Base-by-base conservation (phyloP, 371 early-diverging fungal species). In the Paraphysoderma sedebokerense region DNA sequence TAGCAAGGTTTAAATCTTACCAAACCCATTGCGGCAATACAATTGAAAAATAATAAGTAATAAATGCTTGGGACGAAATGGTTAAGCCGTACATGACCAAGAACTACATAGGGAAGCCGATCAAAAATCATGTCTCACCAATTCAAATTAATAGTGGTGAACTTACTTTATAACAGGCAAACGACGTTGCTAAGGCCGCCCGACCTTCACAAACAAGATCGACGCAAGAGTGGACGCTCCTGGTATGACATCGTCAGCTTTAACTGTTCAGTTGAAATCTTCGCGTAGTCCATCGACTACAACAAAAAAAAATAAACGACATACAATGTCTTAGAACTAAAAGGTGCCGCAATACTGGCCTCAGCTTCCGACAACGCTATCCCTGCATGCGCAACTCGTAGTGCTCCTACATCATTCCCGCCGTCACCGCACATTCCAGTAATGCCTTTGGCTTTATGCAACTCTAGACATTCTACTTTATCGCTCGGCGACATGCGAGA, bases 371-470 rank as follows among this genome's bases (percentile, higher is more conserved):
- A 80, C 23, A 95, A 65, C 33, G 92, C 84, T 9, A 95, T 51
- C 37, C 96, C 92, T 13, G 85, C 89, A 55, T 89, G 87, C 11
- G 91, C 83, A 38, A 81, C 83, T 36, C 82, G 78, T 38, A 95
- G 63, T 13, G 96, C 96, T 38, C 87, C 92, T 52, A 85, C 82
- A 62, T 95, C 96, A 62, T 95, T 95, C 20, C 82, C 90, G 47
- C 93, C 96, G 61, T 95, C 96, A 49, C 96, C 96, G 60, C 85
- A 85, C 85, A 88, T 86, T 35, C 77, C 87, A 22, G 84, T 82
- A 35, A 84, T 70, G 33, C 72, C 75, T 29, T 70, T 66, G 42
- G 8, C 42, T 81, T 81, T 81, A 57, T 74, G 68, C n/a, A 77
- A 54, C 22, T 74, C 63, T 0, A 85, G 79, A 46, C 78, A 77